Percentiles rank a stretch among this genome's conserved stretches.
phyloP scores from a whole-genome alignment of 495 filamentous ascomycete genomes.

The Barbatosphaeria neglecta region DNA sequence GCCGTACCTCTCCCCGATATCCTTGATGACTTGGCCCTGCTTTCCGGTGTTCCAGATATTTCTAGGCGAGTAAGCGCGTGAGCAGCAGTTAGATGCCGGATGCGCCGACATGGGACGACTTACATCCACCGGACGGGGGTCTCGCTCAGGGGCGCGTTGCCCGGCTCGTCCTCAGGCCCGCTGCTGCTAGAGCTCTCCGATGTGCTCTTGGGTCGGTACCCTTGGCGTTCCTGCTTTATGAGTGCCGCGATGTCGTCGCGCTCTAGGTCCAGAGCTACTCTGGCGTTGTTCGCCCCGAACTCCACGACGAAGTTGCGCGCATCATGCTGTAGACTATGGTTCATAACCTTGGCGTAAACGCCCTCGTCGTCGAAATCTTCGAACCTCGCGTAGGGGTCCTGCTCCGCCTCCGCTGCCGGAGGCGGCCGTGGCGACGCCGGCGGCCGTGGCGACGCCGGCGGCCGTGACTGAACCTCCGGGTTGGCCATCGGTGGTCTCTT shows the following conservation, averaged over 20 bases:
- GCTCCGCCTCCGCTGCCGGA: not conserved
- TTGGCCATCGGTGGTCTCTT: too few species aligned
- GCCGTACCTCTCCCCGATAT: slow-evolving; percentile 46
- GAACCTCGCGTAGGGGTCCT: slow-evolving; percentile 23
- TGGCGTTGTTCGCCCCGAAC: slow-evolving; percentile 53
- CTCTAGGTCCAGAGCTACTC: slow-evolving; percentile 48
- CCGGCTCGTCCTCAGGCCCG: not conserved
- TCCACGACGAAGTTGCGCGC: slow-evolving; percentile 60
- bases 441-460: not conserved
- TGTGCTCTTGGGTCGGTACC: not conserved
- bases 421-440: slow-evolving; percentile 2
- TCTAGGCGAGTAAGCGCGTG: slow-evolving; percentile 18
- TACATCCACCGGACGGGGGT: slow-evolving; percentile 56
- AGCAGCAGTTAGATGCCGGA: not conserved
- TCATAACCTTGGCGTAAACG: slow-evolving; percentile 31
- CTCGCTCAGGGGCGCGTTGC: slow-evolving; percentile 3
- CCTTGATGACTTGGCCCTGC: slow-evolving; percentile 42
- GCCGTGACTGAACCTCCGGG: too few species aligned
- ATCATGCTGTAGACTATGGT: slow-evolving; percentile 19
- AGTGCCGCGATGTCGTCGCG: slow-evolving; percentile 27
- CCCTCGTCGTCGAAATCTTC: slow-evolving; percentile 41
- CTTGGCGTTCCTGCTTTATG: slow-evolving; percentile 12
- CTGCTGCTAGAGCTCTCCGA: not conserved
- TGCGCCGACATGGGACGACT: slow-evolving; percentile 8
- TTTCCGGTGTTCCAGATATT: slow-evolving; percentile 63